Evolutionary conservation across 73 alveolate genomes (phyloP).

Genomic region (Tetrahymena thermophila): DNA sequence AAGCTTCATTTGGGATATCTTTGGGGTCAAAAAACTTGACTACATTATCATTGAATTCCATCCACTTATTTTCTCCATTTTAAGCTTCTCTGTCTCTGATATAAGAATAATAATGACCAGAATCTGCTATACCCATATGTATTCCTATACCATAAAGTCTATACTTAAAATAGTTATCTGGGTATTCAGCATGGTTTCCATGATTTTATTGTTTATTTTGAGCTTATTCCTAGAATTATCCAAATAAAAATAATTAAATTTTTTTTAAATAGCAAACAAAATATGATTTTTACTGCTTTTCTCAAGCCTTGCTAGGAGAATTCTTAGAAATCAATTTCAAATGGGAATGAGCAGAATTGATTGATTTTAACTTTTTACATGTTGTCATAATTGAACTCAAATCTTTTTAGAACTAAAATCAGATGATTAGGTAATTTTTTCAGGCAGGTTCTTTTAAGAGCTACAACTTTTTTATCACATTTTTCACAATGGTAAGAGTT

Average conservation of each 20-base stretch:
- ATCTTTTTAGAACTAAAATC: slow-evolving; percentile 87
- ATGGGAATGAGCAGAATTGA: slow-evolving; percentile 95
- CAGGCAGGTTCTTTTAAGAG: slow-evolving; percentile 87
- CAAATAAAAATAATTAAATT: slow-evolving; percentile 44
- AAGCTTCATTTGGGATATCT: slow-evolving; percentile 79
- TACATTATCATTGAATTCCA: slow-evolving; percentile 82
- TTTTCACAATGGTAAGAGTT: slow-evolving; percentile 90
- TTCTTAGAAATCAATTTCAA: slow-evolving; percentile 85
- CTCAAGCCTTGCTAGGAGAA: slow-evolving; percentile 92
- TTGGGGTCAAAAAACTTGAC: slow-evolving; percentile 75
- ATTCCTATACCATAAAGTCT: slow-evolving; percentile 86
- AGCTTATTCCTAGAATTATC: slow-evolving; percentile 7
- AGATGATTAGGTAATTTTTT: slow-evolving; percentile 84
- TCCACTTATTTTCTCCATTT: slow-evolving; percentile 71
- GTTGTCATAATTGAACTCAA: slow-evolving; percentile 90
- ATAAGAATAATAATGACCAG: slow-evolving; percentile 97
- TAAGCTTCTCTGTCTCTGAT: slow-evolving; percentile 73
- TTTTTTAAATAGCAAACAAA: neutral
- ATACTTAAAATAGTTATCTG: slow-evolving; percentile 77
- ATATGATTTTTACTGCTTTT: slow-evolving; percentile 47
- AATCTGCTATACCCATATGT: slow-evolving; percentile 94
- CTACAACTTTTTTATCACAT: slow-evolving; percentile 85
- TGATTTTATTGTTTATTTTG: slow-evolving; percentile 8
- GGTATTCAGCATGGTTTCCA: slow-evolving; percentile 45
- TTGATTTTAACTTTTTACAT: slow-evolving; percentile 86